Base-by-base conservation (phyloP, 73 alveolate genomes). In the Halteria grandinella region DNA sequence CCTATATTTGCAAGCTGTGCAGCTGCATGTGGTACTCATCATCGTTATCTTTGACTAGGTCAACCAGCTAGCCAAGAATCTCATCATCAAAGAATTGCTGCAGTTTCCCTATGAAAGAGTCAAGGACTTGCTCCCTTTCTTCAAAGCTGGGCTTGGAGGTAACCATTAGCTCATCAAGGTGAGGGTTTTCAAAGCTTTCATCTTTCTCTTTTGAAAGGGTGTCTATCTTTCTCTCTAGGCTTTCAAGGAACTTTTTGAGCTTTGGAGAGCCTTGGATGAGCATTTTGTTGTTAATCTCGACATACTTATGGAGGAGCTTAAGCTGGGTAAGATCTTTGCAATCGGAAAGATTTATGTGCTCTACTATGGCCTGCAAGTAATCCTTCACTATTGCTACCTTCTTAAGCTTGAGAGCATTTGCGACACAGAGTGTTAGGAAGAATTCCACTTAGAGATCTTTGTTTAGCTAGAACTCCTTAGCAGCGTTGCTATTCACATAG, bases 381-480 rank as follows among this genome's bases (percentile, higher is more conserved):
- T 66, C 80, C 21, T 66, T 66, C 1, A 66, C 80, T 5, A 66
- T 66, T 3, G 58, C 69, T 6, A 66, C 80, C 41, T 66, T 66
- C 29, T 66, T 66, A 17, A 66, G 29, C 29, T 24, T 18, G 15
- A 18, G 4, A 25, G 47, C 29, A 45, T 66, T 66, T 4, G 47
- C 25, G 54, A 23, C 32, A 57, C 64, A 66, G 23, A 66, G 23
- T 10, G 18, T 5, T 4, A 44, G 2, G 1, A 66, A 39, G 52
- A 66, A 66, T 21, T 66, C 80, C 3, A 66, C 1, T 20, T 21
- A 32, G 23, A 66, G 51, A 31, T 66, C 66, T 28, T 66, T 47
- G 2, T 4, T 2, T 45, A 66, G 63, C 47, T 23, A 36, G 36
- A 66, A 66, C 20, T 66, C 57, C 24, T 66, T 66, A 18, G 80